Evolutionary conservation across 768 basidiomycete species (phyloP).

Genomic region (Mycena maculata): DNA sequence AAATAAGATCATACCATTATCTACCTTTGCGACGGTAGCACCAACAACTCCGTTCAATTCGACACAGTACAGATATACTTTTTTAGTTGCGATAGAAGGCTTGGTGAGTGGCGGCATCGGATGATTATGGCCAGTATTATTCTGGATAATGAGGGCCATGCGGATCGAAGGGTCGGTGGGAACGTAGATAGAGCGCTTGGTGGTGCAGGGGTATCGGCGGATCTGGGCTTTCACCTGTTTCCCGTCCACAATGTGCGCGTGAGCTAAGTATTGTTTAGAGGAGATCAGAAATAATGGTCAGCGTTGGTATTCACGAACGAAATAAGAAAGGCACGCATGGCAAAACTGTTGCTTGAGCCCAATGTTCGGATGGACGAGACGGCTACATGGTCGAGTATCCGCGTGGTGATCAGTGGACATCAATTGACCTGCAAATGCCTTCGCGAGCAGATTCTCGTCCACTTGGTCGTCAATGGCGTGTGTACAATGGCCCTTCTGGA

Average conservation of each 20-base stretch:
- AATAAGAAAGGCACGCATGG: neutral
- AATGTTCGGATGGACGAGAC: neutral
- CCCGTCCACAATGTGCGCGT: conserved; percentile 13
- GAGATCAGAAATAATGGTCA: too few species aligned
- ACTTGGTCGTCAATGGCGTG: conserved; percentile 5
- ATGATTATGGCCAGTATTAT: conserved; percentile 1
- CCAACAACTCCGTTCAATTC: neutral
- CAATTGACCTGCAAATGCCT: neutral
- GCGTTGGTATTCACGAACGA: neutral
- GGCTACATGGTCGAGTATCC: conserved; percentile 1
- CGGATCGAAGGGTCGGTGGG: neutral
- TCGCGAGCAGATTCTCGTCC: neutral
- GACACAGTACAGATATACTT: neutral
- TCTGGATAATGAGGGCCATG: neutral
- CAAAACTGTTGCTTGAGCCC: neutral
- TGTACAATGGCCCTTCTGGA: neutral
- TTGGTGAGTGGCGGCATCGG: conserved; percentile 3
- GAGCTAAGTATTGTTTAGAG: too few species aligned
- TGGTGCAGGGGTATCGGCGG: neutral
- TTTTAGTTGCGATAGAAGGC: neutral
- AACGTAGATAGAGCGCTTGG: conserved; percentile 3
- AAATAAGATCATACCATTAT: neutral
- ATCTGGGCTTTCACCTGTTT: neutral
- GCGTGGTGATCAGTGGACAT: neutral
- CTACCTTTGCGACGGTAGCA: neutral